Evolutionary conservation across 1,139 yeast species (phyloP), one percentile per base, ranked within the genome.

Genomic region (Suhomyces panamericanus): DNA sequence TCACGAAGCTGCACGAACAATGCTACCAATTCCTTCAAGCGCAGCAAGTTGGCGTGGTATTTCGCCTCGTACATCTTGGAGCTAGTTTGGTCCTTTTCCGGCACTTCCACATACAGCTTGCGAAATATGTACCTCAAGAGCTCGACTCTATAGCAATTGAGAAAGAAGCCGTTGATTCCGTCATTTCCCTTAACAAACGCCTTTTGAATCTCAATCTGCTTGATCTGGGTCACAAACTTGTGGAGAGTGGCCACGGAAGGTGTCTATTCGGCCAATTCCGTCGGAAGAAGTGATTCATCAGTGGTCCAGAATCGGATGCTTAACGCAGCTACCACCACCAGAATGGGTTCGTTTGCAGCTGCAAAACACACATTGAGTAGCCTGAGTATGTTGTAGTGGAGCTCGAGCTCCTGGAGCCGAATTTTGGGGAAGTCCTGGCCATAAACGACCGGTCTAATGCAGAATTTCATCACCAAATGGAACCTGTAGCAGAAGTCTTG

Each of bases 101-200:
- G 31, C 32, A 35, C 41, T 15, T 37, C 22, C 15, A 14, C 35
- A 31, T 36, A 49, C 22, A 50, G 35, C 14, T 38, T 35, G 1
- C 46, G 33, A 8, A 53, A 31, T 3, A 49, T 35, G 13, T 35
- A 38, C 15, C 46, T 38, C 22, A 55, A 38, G 4, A 55, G 44
- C 14, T 46, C 43, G 13, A 52, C 49, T n/a, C 46, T 41, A 43
- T 49, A 52, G 35, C 50, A 45, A 46, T 49, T 42, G 29, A 39
- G 32, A 48, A 50, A 55, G 44, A 55, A 53, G 11, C 32, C 31
- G 35, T 46, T 42, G 12, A 52, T 38, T 9, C 28, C 17, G 4
- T 32, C 35, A 14, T 39, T 33, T 24, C 40, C 13, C 1, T 22
- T 31, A 10, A 39, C 32, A 16, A 48, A 39, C 2, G 44, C 49